Percentiles rank a stretch among this genome's conserved stretches.
These are phyloP conservation scores for Coemansia sp. DNA, from an alignment of 192 early-diverging fungal species.

Conservation along the genomic window DNA sequence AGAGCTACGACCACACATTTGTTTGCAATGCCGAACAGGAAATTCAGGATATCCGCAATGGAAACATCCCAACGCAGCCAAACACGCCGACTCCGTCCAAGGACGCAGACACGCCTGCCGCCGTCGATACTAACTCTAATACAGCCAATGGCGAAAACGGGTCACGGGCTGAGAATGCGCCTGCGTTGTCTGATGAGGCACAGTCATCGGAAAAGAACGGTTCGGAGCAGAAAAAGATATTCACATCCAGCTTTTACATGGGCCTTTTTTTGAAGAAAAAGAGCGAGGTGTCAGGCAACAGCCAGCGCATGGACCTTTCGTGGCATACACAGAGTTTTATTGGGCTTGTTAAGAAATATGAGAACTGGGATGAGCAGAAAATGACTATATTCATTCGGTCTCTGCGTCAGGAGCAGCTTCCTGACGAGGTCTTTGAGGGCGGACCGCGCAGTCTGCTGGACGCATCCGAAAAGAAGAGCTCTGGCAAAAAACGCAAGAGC, in stretches of 20 bases:
- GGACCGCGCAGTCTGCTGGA: slow-evolving; percentile 30
- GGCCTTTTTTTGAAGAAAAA: slow-evolving; percentile 71
- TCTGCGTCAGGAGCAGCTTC: slow-evolving; percentile 40
- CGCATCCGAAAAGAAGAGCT: slow-evolving; percentile 1
- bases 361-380: slow-evolving; percentile 26
- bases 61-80: slow-evolving; percentile 51
- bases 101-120: background rate
- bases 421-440: slow-evolving; percentile 47
- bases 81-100: slow-evolving; percentile 27
- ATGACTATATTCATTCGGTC: slow-evolving; percentile 46
- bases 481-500: background rate
- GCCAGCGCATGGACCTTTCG: slow-evolving; percentile 71
- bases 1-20: slow-evolving; percentile 74
- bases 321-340: slow-evolving; percentile 85
- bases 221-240: slow-evolving; percentile 48
- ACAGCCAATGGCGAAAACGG: slow-evolving; percentile 11
- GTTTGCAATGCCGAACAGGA: slow-evolving; percentile 68
- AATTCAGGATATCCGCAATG: slow-evolving; percentile 64
- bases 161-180: too few relatives aligned
- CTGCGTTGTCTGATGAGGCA: background rate
- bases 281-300: slow-evolving; percentile 52
- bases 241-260: slow-evolving; percentile 87
- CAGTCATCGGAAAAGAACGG: background rate
- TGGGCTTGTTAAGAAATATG: slow-evolving; percentile 65
- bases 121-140: background rate